Evolutionary conservation across 2,329 filamentous ascomycete species (phyloP).

Genomic region (Aspergillus proliferans): DNA sequence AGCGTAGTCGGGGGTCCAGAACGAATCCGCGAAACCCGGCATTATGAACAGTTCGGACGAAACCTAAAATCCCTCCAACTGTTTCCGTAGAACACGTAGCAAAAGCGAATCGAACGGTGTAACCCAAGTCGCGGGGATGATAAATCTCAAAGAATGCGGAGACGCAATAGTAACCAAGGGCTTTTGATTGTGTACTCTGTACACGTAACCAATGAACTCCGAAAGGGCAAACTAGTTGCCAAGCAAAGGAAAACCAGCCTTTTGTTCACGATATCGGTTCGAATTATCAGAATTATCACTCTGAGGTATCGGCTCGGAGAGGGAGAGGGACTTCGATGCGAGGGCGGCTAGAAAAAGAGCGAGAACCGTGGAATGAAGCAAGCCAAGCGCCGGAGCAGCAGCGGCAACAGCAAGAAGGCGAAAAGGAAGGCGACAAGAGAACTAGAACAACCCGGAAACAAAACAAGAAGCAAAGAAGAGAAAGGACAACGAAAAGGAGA

Average conservation of each 20-base stretch:
- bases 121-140: not conserved
- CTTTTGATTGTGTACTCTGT: not conserved
- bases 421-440: conserved; percentile 2
- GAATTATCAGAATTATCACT: not conserved
- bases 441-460: conserved; percentile 1
- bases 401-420: conserved; percentile 1
- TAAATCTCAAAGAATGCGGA: not conserved
- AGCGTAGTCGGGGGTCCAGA: conserved; percentile 97
- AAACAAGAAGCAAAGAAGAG: not conserved
- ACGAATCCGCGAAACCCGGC: conserved; percentile 89
- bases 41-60: conserved; percentile 46
- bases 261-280: not conserved
- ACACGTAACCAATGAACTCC: not conserved
- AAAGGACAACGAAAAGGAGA: not conserved
- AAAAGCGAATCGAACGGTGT: not conserved
- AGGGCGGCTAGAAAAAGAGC: conserved; percentile 10
- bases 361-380: not conserved
- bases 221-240: not conserved
- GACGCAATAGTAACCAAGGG: too few relatives aligned
- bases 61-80: not conserved
- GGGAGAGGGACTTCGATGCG: conserved; percentile 7
- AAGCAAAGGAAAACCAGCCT: not conserved
- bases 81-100: not conserved
- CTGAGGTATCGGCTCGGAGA: not conserved
- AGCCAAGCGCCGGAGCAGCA: not conserved